Evolutionary conservation across 2,329 filamentous ascomycete species (phyloP), one percentile per base, ranked within the genome.

Genomic region (Xylaria sp.): DNA sequence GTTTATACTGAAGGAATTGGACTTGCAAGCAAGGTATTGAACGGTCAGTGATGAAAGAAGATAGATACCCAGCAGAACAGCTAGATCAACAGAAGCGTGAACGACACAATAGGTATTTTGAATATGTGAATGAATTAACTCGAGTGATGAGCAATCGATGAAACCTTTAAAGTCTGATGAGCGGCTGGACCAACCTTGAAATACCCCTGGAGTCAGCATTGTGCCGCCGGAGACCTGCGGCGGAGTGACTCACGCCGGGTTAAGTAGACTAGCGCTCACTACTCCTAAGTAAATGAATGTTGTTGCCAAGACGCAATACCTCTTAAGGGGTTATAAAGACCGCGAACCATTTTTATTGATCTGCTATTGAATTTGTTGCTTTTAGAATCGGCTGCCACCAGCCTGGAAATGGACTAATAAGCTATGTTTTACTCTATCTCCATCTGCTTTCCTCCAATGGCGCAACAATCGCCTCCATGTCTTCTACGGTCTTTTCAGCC

Each of bases 1-100:
- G 83, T 97, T 10, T 76, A 76, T 65, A 76, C 73, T 1, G 72
- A 75, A 13, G 69, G 66, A 41, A 69, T 70, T n/a, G 69, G 69
- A n/a, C 36, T 41, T 30, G 68, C 65, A 12, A 56, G 20, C 4
- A 3, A 20, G 41, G 59, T 70, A 13, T 28, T 60, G 41, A 43
- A 61, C 18, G 36, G 59, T 25, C 48, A 67, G 50, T 12, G 18
- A 20, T n/a, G 8, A 41, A 28, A 18, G 20, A n/a, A 43, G 23
- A 18, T 43, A 57, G 39, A n/a, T 25, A 30, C 3, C 3, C 9
- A 9, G 20, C 30, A 55, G 7, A 32, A 23, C 8, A 36, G 4
- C 3, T 23, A 28, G 12, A 8, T n/a, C 7, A 45, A 57, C 36
- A 55, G 23, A 63, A 32, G 34, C 15, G 46, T 7, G 48, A 20